A percentile compares a stretch with the other conserved stretches of the same genome.
phyloP scores from a whole-genome alignment of 495 filamentous ascomycete genomes.

The Trichoderma asperelloides region DNA sequence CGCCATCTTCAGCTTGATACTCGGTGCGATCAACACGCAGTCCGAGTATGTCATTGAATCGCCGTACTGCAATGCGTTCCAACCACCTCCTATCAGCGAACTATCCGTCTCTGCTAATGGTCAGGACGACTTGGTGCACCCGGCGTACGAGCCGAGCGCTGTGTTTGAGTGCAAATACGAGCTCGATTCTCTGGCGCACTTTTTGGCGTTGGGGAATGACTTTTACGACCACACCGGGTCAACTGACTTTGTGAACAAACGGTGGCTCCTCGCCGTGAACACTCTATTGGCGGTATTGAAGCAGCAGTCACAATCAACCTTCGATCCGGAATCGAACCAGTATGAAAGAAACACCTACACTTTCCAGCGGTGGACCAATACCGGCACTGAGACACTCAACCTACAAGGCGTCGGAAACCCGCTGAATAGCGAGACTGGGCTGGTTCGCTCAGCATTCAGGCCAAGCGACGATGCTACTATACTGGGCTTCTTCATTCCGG shows the following conservation, averaged over 20 bases:
- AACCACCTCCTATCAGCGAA: constrained; percentile 77
- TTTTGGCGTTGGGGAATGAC: constrained; percentile 75
- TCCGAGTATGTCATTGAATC: constrained; percentile 87
- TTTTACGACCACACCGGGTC: constrained; percentile 76
- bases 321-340: constrained; percentile 51
- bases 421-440: constrained; percentile 69
- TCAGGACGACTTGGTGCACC: constrained; percentile 77
- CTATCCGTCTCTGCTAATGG: constrained; percentile 60
- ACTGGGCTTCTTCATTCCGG: constrained; percentile 89
- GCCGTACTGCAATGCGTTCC: constrained; percentile 98
- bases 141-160: constrained; percentile 66
- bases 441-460: constrained; percentile 86
- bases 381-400: constrained; percentile 84
- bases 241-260: constrained; percentile 61
- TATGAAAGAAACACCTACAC: constrained; percentile 72
- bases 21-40: constrained; percentile 95
- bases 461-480: constrained; percentile 98
- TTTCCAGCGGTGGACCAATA: constrained; percentile 69
- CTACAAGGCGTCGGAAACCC: constrained; percentile 83
- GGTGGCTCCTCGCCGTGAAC: constrained; percentile 75
- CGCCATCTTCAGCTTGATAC: constrained; percentile 64
- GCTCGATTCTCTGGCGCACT: constrained; percentile 88
- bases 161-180: constrained; percentile 99
- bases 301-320: constrained; percentile 71
- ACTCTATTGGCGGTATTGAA: constrained; percentile 65